Evolutionary conservation across 2,329 filamentous ascomycete genomes (phyloP), one percentile per base, ranked within the genome.

Genomic region (Colletotrichum sp.): DNA sequence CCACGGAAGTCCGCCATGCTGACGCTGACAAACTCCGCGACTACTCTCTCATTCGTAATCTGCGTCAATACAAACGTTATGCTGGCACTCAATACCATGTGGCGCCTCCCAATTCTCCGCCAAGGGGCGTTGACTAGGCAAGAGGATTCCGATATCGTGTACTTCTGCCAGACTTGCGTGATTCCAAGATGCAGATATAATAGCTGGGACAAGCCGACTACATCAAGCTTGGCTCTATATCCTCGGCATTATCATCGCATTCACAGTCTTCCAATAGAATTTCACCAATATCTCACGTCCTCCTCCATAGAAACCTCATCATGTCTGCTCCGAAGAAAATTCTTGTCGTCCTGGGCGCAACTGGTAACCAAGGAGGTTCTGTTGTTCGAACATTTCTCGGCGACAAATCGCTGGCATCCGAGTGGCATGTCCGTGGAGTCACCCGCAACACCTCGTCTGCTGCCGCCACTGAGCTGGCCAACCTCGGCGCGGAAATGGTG

Each of bases 401-500:
- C 1, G 69, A 72, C 4, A 4, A 13, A 8, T 32, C 34, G 3
- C 6, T 71, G n/a, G 16, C 55, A 6, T 15, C 36, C 15, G 7
- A 64, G 12, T 75, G 69, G 72, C 62, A 57, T 21, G 39, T 90
- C 55, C 87, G 88, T 36, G 88, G 84, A 59, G 74, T 90, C 34
- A 90, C 88, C 21, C 86, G 89, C 36, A 84, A 90, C 75, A 76
- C 86, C 1, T 73, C 81, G 4, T 88, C 88, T 30, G 73, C 82
- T 5, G 81, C 85, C 5, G 85, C 88, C 0, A 79, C 84, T 70
- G 81, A 83, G 15, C 83, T 90, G 13, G 81, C 83, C 8, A 80
- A 77, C 0, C 80, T 82, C 5, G 89, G 89, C 7, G 74, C 44
- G 10, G 87, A 90, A 76, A 79, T 89, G 24, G 83, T 89, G 55